Percentiles rank a stretch among this genome's conserved stretches.
These are phyloP conservation scores for Ogataea parapolymorpha DNA, from an alignment of 805 yeast species.

Conservation along the genomic window DNA sequence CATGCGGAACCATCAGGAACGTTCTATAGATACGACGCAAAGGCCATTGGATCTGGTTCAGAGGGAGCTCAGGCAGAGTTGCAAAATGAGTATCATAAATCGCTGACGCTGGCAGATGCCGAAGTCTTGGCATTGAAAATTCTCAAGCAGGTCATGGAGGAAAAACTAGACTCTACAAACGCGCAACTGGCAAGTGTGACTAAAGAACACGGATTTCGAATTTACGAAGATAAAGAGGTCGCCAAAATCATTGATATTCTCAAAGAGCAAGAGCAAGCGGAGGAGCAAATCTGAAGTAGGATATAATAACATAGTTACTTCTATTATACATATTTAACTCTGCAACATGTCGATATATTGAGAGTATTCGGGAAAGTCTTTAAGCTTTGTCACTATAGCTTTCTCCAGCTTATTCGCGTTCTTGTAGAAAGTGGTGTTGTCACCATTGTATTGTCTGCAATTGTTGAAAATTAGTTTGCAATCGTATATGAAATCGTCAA, in stretches of 20 bases:
- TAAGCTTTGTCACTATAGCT: conserved; percentile 74
- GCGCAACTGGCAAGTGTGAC: conserved; percentile 96
- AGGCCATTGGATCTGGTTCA: conserved; percentile 97
- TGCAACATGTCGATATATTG: conserved; percentile 60
- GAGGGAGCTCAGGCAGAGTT: conserved; percentile 99
- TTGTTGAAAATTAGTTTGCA: conserved; percentile 82
- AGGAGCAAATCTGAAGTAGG: conserved; percentile 13
- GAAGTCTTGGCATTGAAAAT: conserved; percentile 85
- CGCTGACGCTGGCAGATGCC: conserved; percentile 88
- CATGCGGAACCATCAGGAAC: conserved; percentile 99
- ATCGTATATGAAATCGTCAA: conserved; percentile 91
- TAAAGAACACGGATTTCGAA: conserved; percentile 75
- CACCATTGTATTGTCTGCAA: conserved; percentile 90
- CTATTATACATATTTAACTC: conserved; percentile 8
- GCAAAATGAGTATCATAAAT: conserved; percentile 93
- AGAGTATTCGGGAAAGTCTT: conserved; percentile 90
- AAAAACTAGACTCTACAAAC: conserved; percentile 89
- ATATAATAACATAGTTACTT: conserved; percentile 1
- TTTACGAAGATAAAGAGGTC: conserved; percentile 80
- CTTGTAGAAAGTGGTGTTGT: conserved; percentile 90
- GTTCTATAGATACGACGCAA: conserved; percentile 94
- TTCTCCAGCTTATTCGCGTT: conserved; percentile 93
- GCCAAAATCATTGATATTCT: conserved; percentile 74
- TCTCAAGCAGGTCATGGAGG: conserved; percentile 98
- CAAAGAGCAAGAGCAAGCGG: conserved; percentile 64